A percentile compares a stretch with the other conserved stretches of the same genome.
Conservation (phyloP, 768 basidiomycete species). For the Suillus brevipes region DNA sequence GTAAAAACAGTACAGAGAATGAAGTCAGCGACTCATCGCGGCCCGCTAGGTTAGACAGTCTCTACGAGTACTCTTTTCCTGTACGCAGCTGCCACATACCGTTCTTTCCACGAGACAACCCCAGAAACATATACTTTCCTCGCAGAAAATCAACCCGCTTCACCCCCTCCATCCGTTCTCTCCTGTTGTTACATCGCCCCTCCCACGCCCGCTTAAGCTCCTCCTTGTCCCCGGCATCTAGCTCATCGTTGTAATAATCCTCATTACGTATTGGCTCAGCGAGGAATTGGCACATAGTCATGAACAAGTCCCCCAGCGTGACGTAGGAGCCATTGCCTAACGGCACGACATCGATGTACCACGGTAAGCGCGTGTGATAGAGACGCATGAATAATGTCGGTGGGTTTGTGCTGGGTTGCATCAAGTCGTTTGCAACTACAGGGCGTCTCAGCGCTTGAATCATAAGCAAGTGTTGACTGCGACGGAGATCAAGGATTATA, state of each 20-base stretch:
- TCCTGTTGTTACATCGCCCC: conserved; percentile 40
- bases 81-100: conserved; percentile 71
- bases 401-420: conserved; percentile 54
- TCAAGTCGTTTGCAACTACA: conserved; percentile 50
- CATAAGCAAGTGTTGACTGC: conserved; percentile 36
- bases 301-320: conserved; percentile 56
- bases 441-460: conserved; percentile 48
- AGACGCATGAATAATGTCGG: conserved; percentile 52
- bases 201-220: conserved; percentile 47
- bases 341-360: conserved; percentile 62
- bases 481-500: conserved; percentile 52
- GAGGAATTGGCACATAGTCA: conserved; percentile 45
- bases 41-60: background rate
- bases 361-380: conserved; percentile 58
- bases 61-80: conserved; percentile 20
- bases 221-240: conserved; percentile 46
- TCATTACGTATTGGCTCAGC: conserved; percentile 44
- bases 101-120: conserved; percentile 51
- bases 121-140: conserved; percentile 50
- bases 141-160: conserved; percentile 63
- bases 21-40: background rate
- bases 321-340: conserved; percentile 49
- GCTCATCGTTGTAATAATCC: conserved; percentile 61
- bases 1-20: background rate
- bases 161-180: conserved; percentile 45